Evolutionary conservation across 2,329 filamentous ascomycete species (phyloP).

Genomic region (Penicillium sp.): DNA sequence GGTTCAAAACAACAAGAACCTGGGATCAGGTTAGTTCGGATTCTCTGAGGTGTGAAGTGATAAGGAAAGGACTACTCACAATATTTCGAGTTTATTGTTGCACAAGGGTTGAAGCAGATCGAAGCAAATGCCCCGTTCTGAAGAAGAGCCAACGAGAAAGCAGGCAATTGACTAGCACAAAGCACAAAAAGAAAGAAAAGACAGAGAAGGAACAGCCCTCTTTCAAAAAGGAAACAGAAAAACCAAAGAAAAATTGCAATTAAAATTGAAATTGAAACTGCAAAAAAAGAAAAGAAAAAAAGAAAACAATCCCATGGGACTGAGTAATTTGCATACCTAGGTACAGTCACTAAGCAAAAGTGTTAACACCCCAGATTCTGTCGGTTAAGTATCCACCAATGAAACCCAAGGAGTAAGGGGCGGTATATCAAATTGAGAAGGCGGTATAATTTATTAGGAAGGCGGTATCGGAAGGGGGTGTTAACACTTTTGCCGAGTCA

Average conservation of each 20-base stretch:
- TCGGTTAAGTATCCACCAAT: no score
- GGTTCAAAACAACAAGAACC: not conserved
- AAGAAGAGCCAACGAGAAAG: conserved; percentile 15
- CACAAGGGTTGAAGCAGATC: conserved; percentile 5
- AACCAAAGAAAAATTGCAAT: conserved; percentile 3
- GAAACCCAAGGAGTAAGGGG: no score
- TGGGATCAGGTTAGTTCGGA: not conserved
- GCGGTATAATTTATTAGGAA: no score
- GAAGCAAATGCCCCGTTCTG: conserved; percentile 2
- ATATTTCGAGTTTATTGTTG: not conserved
- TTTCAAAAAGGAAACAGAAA: conserved; percentile 7
- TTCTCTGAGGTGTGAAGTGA: not conserved
- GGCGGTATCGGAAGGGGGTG: no score
- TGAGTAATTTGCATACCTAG: conserved; percentile 22
- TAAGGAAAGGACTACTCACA: not conserved
- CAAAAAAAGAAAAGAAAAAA: conserved; percentile 2
- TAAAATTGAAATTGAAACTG: not conserved
- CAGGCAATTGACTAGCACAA: conserved; percentile 12
- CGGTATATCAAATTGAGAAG: no score
- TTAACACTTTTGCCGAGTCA: no score
- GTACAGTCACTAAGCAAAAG: no score
- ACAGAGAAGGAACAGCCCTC: conserved; percentile 3
- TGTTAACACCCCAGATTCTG: no score
- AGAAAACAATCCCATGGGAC: conserved; percentile 3
- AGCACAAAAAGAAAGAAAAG: conserved; percentile 10